Percentiles rank a stretch among this genome's conserved stretches.
Evolutionary conservation across 2,329 filamentous ascomycete genomes (phyloP).

Genomic region (Sporothrix schenckii): DNA sequence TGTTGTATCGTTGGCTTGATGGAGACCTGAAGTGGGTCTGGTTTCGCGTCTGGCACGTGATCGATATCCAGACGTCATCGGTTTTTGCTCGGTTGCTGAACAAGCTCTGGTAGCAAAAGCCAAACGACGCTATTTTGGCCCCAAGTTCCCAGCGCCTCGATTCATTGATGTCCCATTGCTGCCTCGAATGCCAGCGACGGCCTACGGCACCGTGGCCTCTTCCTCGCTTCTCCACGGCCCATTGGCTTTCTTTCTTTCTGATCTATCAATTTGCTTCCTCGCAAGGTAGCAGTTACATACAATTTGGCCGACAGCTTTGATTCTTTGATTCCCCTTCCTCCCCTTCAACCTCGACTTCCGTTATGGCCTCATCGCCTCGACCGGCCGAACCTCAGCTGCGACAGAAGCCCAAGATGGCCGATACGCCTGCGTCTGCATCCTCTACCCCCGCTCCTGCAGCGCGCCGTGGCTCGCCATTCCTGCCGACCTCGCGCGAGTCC

Average conservation of each 20-base stretch:
- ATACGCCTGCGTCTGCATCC: not conserved
- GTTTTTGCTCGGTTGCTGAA: not conserved
- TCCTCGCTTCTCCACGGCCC: not conserved
- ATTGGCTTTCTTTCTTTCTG: not conserved
- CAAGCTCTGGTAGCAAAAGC: slow-evolving; percentile 18
- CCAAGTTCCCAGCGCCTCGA: slow-evolving; percentile 1
- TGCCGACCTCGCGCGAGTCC: slow-evolving; percentile 71
- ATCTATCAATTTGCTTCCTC: not conserved
- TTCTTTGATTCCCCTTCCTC: not conserved
- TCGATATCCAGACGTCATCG: slow-evolving; percentile 6
- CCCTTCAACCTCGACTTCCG: not conserved
- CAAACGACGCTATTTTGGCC: slow-evolving; percentile 16
- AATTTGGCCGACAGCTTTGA: not conserved
- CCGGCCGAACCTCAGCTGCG: slow-evolving; percentile 26
- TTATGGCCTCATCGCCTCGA: slow-evolving; percentile 26
- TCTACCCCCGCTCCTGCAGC: not conserved
- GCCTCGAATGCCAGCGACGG: slow-evolving; percentile 10
- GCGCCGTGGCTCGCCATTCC: slow-evolving; percentile 45
- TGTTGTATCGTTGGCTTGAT: not conserved
- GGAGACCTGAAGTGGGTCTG: not conserved
- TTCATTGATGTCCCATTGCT: slow-evolving; percentile 24
- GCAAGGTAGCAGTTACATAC: not conserved
- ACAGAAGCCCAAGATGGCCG: slow-evolving; percentile 32
- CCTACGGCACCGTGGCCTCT: slow-evolving; percentile 23
- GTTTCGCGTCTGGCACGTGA: slow-evolving; percentile 5